Conservation (phyloP, 352 stramenopile genomes). For the Phytopythium chamaehyphon region DNA sequence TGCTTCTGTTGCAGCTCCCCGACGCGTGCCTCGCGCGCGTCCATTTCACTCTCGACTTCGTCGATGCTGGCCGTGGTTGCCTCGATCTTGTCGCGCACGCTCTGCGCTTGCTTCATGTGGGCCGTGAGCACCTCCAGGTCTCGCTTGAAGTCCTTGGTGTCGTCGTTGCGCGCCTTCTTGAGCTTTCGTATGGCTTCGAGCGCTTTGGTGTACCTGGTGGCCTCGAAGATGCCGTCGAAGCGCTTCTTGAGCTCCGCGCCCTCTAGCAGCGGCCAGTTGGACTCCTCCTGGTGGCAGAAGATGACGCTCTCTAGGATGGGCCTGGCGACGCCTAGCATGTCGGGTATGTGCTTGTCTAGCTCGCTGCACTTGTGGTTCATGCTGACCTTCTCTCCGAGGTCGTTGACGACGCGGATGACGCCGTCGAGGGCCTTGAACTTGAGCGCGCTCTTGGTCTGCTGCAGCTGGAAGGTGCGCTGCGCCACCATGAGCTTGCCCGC, state of each 20-base stretch:
- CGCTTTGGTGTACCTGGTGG: slow-evolving; percentile 97
- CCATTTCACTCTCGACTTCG: slow-evolving; percentile 27
- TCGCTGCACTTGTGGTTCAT: slow-evolving; percentile 95
- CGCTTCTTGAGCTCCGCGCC: slow-evolving; percentile 97
- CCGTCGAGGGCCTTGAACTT: slow-evolving; percentile 97
- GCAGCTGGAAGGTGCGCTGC: slow-evolving; percentile 93
- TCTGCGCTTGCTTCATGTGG: slow-evolving; percentile 65
- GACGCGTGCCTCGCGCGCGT: slow-evolving; percentile 31
- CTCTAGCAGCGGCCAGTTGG: slow-evolving; percentile 96
- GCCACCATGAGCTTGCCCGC: slow-evolving; percentile 89
- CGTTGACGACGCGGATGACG: slow-evolving; percentile 88
- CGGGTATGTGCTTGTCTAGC: slow-evolving; percentile 91
- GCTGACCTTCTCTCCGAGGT: slow-evolving; percentile 88
- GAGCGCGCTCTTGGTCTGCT: slow-evolving; percentile 88
- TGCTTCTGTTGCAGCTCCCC: slow-evolving; percentile 45
- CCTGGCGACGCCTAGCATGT: slow-evolving; percentile 95
- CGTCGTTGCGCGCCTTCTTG: slow-evolving; percentile 75
- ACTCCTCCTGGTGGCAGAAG: slow-evolving; percentile 99
- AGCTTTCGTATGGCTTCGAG: slow-evolving; percentile 95
- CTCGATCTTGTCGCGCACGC: slow-evolving; percentile 55
- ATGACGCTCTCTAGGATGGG: slow-evolving; percentile 99
- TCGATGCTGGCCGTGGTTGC: slow-evolving; percentile 39
- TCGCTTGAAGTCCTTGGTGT: slow-evolving; percentile 92
- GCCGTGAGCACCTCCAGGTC: slow-evolving; percentile 90
- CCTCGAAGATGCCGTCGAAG: slow-evolving; percentile 99